phyloP scores from a whole-genome alignment of 192 early-diverging fungal species.

The Umbelopsis vinacea region DNA sequence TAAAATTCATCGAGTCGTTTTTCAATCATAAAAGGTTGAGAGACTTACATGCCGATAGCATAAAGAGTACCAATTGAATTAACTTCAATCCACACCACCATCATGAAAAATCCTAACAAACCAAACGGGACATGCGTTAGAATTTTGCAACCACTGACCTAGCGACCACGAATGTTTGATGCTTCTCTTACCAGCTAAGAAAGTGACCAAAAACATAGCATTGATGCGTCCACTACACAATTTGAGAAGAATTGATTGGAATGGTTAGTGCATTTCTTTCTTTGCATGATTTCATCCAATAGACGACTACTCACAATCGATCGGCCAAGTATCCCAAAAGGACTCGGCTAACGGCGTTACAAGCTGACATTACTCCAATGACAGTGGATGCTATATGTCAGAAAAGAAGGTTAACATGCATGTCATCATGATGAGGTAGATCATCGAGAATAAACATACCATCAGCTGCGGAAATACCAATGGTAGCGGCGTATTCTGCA shows the following conservation, averaged over 20 bases:
- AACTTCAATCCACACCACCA: conserved; percentile 45
- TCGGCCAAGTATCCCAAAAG: conserved; percentile 64
- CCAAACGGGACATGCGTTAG: too few species aligned
- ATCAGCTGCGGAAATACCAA: background rate
- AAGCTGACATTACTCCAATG: conserved; percentile 66
- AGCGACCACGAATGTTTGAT: too few species aligned
- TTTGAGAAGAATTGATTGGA: background rate
- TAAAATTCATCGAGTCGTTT: background rate
- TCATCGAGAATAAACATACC: background rate
- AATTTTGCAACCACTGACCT: too few species aligned
- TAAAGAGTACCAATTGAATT: conserved; percentile 32
- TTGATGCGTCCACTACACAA: conserved; percentile 53
- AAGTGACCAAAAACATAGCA: conserved; percentile 47
- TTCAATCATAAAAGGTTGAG: background rate
- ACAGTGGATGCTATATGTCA: conserved; percentile 48
- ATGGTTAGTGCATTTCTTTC: background rate
- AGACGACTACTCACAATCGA: conserved; percentile 21
- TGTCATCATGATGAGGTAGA: background rate
- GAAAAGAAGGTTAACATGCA: background rate
- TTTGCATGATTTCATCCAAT: background rate
- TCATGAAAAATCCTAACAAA: background rate
- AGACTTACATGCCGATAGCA: conserved; percentile 16
- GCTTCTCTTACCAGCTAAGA: conserved; percentile 38
- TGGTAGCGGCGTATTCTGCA: conserved; percentile 28
- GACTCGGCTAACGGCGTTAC: conserved; percentile 65